Evolutionary conservation across 192 early-diverging fungal species (phyloP).

Genomic region (Backusella sp.): DNA sequence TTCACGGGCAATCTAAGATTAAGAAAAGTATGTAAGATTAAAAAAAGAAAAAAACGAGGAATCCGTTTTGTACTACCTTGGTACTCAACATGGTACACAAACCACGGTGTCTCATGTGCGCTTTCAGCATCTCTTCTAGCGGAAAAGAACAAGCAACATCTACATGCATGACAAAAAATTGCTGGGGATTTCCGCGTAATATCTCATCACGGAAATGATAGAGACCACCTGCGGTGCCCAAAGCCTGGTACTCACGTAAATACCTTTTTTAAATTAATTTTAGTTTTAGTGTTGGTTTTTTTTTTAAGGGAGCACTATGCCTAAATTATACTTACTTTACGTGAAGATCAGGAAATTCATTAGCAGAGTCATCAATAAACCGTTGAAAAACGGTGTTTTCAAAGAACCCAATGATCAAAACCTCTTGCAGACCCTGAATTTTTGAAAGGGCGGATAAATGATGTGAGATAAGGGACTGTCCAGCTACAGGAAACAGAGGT

Average conservation of each 20-base stretch:
- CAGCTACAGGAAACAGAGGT: slow-evolving; percentile 97
- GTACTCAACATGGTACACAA: slow-evolving; percentile 89
- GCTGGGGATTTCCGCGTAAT: slow-evolving; percentile 83
- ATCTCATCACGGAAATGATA: slow-evolving; percentile 99
- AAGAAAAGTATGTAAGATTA: no score
- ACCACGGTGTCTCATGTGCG: slow-evolving; percentile 81
- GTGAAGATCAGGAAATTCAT: slow-evolving; percentile 82
- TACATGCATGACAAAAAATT: slow-evolving; percentile 95
- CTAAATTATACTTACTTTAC: slow-evolving; percentile 63
- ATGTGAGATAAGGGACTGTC: slow-evolving; percentile 93
- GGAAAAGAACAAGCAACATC: slow-evolving; percentile 97
- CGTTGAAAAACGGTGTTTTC: slow-evolving; percentile 89
- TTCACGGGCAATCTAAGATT: slow-evolving; percentile 53
- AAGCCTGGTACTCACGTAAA: slow-evolving; percentile 93
- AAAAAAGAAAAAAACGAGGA: neutral
- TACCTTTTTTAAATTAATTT: slow-evolving; percentile 56
- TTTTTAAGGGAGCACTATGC: neutral
- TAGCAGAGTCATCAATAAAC: slow-evolving; percentile 83
- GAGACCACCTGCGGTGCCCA: slow-evolving; percentile 97
- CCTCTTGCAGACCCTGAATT: slow-evolving; percentile 86
- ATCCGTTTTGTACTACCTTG: slow-evolving; percentile 52
- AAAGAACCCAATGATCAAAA: slow-evolving; percentile 96
- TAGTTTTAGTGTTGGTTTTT: neutral
- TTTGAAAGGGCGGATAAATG: slow-evolving; percentile 91
- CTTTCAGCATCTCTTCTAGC: slow-evolving; percentile 80